Conservation (phyloP, 331 rosid genomes). For the Malus hybrid region DNA sequence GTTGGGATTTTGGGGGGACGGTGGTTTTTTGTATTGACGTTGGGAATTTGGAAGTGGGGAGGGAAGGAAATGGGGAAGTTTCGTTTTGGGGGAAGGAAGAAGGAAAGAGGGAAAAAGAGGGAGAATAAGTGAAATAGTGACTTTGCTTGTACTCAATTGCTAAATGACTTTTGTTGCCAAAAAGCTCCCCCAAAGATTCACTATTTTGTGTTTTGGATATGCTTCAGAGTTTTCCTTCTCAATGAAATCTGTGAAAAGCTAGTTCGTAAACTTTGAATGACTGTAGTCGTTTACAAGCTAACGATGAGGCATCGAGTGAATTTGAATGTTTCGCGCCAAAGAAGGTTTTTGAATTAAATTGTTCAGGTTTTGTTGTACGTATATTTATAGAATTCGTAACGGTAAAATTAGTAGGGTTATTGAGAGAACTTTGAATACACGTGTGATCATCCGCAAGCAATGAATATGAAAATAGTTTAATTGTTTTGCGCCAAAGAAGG, state of each 20-base stretch:
- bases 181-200: neutral
- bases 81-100: constrained; percentile 5
- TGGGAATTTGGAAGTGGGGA: neutral
- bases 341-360: neutral
- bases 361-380: too few species aligned
- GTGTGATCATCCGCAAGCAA: neutral
- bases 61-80: constrained; percentile 23
- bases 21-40: constrained; percentile 14
- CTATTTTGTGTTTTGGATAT: neutral
- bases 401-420: neutral
- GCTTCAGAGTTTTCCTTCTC: neutral
- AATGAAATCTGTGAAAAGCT: neutral
- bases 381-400: too few species aligned
- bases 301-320: neutral
- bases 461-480: too few species aligned
- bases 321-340: neutral
- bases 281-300: neutral
- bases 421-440: too few species aligned
- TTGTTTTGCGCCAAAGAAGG: neutral
- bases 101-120: neutral
- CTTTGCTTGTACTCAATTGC: neutral
- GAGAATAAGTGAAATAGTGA: neutral
- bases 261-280: neutral
- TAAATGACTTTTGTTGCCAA: neutral
- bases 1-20: constrained; percentile 6